Evolutionary conservation across 2,329 filamentous ascomycete genomes (phyloP).

Genomic region (Penicillium sp.): DNA sequence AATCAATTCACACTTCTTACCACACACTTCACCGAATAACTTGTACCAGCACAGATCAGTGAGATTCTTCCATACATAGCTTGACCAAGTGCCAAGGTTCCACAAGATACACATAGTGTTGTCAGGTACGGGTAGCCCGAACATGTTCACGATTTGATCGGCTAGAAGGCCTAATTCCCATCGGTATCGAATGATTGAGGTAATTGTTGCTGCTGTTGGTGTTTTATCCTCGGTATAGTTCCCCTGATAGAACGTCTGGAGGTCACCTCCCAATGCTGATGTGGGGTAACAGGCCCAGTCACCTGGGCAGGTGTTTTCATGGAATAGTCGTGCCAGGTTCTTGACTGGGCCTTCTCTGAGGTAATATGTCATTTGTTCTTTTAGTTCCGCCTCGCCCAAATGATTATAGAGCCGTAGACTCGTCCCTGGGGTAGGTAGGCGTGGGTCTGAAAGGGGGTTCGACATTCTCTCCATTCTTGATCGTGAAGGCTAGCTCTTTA

Average conservation of each 20-base stretch:
- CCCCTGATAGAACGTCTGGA: not conserved
- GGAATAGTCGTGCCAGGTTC: not conserved
- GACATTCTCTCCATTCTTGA: not conserved
- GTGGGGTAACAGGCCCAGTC: not conserved
- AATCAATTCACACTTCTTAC: not conserved
- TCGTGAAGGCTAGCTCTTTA: not conserved
- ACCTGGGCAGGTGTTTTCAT: constrained; percentile 6
- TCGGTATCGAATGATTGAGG: not conserved
- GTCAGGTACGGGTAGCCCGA: not conserved
- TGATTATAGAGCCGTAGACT: too few species aligned
- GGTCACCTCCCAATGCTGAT: not conserved
- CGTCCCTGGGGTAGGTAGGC: not conserved
- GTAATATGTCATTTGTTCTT: not conserved
- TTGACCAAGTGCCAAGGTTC: not conserved
- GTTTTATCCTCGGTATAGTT: not conserved
- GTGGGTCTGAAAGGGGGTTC: not conserved
- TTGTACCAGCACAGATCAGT: not conserved
- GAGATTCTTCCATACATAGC: not conserved
- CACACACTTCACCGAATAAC: not conserved
- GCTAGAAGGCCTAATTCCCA: not conserved
- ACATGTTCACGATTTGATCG: constrained; percentile 2
- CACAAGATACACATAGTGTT: constrained; percentile 3
- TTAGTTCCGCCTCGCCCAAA: not conserved
- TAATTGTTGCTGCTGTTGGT: not conserved
- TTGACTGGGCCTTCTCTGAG: constrained; percentile 2